phyloP scores from a whole-genome alignment of 2,329 filamentous ascomycete genomes.

The Ascomycota sp. region DNA sequence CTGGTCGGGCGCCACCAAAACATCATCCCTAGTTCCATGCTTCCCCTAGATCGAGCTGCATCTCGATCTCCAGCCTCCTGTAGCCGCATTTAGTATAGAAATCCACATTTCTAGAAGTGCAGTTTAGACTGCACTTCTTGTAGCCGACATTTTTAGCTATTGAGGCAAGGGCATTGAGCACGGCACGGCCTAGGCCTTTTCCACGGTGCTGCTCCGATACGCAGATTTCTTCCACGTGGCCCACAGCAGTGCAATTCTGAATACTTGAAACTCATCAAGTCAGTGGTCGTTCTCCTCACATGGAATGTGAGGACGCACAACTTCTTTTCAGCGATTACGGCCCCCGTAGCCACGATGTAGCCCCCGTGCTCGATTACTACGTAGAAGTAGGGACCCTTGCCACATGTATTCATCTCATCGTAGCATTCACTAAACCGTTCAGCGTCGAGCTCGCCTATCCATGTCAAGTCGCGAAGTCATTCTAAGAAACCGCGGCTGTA shows the following conservation, averaged over 20 bases:
- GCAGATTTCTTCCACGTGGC: slow-evolving; percentile 73
- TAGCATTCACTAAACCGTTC: slow-evolving; percentile 47
- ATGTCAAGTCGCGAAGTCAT: slow-evolving; percentile 55
- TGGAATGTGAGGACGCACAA: slow-evolving; percentile 25
- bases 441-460: slow-evolving; percentile 50
- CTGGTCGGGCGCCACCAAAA: too few species aligned
- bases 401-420: slow-evolving; percentile 27
- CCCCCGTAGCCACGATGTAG: slow-evolving; percentile 53
- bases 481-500: slow-evolving; percentile 54
- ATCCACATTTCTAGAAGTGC: slow-evolving; percentile 55
- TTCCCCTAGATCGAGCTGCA: slow-evolving; percentile 3
- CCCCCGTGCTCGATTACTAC: slow-evolving; percentile 45
- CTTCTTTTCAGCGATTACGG: slow-evolving; percentile 61
- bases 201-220: slow-evolving; percentile 62
- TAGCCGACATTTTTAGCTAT: slow-evolving; percentile 55
- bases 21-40: not conserved
- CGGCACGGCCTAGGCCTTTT: slow-evolving; percentile 55
- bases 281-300: not conserved
- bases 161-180: slow-evolving; percentile 59
- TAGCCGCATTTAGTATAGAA: slow-evolving; percentile 38
- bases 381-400: slow-evolving; percentile 41
- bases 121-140: slow-evolving; percentile 67
- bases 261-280: slow-evolving; percentile 22
- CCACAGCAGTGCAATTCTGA: slow-evolving; percentile 46
- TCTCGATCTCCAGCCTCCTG: slow-evolving; percentile 4